Evolutionary conservation across 2,329 filamentous ascomycete genomes (phyloP).

Genomic region (Amauroascus niger): DNA sequence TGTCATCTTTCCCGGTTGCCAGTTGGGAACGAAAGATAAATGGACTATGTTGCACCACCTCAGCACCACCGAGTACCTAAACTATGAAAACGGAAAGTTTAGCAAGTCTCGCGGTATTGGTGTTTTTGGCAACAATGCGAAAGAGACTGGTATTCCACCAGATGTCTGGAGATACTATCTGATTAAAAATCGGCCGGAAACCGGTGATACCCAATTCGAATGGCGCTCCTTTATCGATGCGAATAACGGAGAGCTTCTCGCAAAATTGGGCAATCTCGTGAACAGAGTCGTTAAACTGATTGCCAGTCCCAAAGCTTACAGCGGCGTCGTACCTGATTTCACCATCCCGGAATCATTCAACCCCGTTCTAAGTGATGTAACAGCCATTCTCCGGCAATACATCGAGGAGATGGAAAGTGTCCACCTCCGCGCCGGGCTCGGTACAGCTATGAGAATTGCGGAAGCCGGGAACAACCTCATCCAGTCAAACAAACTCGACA

Average conservation of each 20-base stretch:
- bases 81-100: conserved; percentile 75
- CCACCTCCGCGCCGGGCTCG: conserved; percentile 48
- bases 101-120: conserved; percentile 73
- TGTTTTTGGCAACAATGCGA: conserved; percentile 74
- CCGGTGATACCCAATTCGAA: conserved; percentile 69
- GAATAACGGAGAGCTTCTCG: conserved; percentile 70
- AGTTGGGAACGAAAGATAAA: conserved; percentile 67
- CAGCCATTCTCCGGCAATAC: conserved; percentile 46
- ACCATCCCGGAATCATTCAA: conserved; percentile 35
- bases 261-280: conserved; percentile 58
- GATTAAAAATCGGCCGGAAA: conserved; percentile 66
- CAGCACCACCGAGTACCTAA: conserved; percentile 72
- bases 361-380: conserved; percentile 39
- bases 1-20: conserved; percentile 71
- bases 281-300: conserved; percentile 41
- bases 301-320: conserved; percentile 60
- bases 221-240: conserved; percentile 65
- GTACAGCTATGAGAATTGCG: conserved; percentile 48
- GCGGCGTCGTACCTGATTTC: conserved; percentile 53
- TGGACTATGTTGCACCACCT: conserved; percentile 79
- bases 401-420: conserved; percentile 50
- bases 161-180: conserved; percentile 82
- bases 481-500: conserved; percentile 53
- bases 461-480: conserved; percentile 51
- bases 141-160: conserved; percentile 64